Percentiles rank a stretch among this genome's conserved stretches.
Evolutionary conservation across 441 rosid species (phyloP).

Genomic region (Sinapis alba): DNA sequence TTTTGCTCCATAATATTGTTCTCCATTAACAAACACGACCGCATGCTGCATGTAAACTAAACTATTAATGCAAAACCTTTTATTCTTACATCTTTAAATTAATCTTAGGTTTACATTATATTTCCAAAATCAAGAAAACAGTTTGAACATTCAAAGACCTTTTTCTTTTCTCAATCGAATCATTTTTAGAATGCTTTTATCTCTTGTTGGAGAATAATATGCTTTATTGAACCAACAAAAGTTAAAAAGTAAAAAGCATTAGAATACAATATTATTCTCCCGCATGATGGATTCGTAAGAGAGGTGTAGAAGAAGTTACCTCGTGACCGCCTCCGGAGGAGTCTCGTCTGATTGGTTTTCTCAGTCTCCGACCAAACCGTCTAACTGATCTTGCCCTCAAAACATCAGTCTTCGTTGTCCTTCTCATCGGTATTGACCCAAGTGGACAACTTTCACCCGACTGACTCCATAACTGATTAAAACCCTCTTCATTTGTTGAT

Average conservation of each 20-base stretch:
- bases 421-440: constrained; percentile 71
- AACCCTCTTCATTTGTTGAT: constrained; percentile 39
- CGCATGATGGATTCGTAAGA: constrained; percentile 25
- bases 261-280: constrained; percentile 19
- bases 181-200: constrained; percentile 13
- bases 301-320: constrained; percentile 46
- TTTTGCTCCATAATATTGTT: constrained; percentile 70
- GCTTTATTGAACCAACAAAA: constrained; percentile 35
- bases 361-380: constrained; percentile 57
- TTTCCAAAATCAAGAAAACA: constrained; percentile 19
- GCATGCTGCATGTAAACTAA: constrained; percentile 56
- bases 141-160: constrained; percentile 20
- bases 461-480: constrained; percentile 57
- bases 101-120: background rate
- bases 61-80: background rate
- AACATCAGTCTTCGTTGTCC: constrained; percentile 56
- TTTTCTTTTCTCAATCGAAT: constrained; percentile 28
- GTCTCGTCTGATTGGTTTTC: constrained; percentile 62
- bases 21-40: constrained; percentile 67
- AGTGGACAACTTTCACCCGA: constrained; percentile 67
- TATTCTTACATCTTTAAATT: background rate
- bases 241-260: constrained; percentile 24
- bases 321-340: constrained; percentile 68
- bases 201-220: constrained; percentile 22
- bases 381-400: constrained; percentile 53